Base-by-base conservation (phyloP, 2,329 filamentous ascomycete species). In the Ascochyta viciae-villosae region DNA sequence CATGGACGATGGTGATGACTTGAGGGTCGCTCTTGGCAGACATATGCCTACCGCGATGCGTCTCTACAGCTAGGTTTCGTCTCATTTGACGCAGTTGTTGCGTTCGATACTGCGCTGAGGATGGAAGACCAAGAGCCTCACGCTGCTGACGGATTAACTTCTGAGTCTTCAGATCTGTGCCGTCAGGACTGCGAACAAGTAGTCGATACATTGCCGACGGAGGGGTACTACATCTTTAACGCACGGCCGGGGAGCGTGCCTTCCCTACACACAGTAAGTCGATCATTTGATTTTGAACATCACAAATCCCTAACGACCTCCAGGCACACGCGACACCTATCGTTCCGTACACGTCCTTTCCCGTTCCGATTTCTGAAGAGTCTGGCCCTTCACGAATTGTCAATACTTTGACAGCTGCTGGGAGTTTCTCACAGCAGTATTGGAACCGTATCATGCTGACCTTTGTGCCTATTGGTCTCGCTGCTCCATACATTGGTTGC, bases 401-500 rank as follows among this genome's bases (percentile, higher is more conserved):
- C 6, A 22, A 23, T 4, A 7, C 12, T 16, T 34, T 45, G 13
- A 13, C 15, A 6, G 26, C 29, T 13, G 23, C 39, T 10, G n/a
- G 40, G 12, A 53, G 29, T 23, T 50, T 44, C 19, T 15, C 40
- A 27, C 27, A 8, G 9, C 41, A 26, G 13, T 42, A 60, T 15
- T 95, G 89, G 85, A 88, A 95, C 77, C 96, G 96, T 70, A 67
- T 96, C 24, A 77, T 96, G 38, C 78, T 96, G 23, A 47, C 95
- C 6, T 87, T 87, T 22, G 91, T 89, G 0, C 91, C 92, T 0
- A 84, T 85, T 35, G 91, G 91, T 52, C 78, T 89, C 44, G 80
- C 83, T 31, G 55, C 58, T 8, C 40, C 52, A 3, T 39, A 53
- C 13, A 19, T 58, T 2, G 48, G 43, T 19, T 96, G 95, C 66